Conservation (phyloP, 2,329 filamentous ascomycete genomes). For the Paraphaeosphaeria minitans region DNA sequence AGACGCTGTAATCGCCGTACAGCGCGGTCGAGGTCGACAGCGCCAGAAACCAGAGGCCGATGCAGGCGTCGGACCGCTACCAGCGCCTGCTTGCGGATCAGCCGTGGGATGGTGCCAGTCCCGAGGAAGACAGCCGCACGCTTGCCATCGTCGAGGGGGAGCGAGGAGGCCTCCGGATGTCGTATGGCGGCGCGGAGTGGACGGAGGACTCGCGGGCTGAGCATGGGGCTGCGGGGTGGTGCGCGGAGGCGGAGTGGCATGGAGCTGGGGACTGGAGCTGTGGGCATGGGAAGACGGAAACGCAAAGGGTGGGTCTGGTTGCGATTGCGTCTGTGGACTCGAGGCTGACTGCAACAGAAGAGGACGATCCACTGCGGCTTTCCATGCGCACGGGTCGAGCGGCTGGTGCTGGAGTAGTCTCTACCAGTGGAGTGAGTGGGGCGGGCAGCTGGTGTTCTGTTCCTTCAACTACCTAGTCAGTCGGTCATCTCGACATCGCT, state of each 20-base stretch:
- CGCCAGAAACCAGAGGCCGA: not conserved
- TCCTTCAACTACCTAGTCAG: not conserved
- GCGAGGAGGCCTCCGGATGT: slow-evolving; percentile 2
- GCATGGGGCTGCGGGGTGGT: slow-evolving; percentile 9
- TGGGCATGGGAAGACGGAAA: not conserved
- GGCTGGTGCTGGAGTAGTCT: not conserved
- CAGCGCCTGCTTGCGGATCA: slow-evolving; percentile 1
- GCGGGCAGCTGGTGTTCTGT: not conserved
- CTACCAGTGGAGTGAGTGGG: too few relatives aligned
- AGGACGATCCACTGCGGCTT: slow-evolving; percentile 6
- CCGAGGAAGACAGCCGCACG: not conserved
- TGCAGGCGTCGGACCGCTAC: slow-evolving; percentile 12
- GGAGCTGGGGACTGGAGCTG: slow-evolving; percentile 8
- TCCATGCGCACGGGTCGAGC: slow-evolving; percentile 6
- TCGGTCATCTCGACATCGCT: too few relatives aligned
- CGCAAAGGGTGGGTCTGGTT: not conserved
- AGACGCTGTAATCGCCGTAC: slow-evolving; percentile 9
- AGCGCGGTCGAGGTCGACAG: slow-evolving; percentile 4
- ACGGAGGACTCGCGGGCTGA: not conserved
- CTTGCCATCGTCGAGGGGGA: slow-evolving; percentile 2
- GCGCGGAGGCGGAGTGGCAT: slow-evolving; percentile 8
- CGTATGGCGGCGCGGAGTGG: slow-evolving; percentile 4
- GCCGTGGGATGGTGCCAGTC: not conserved
- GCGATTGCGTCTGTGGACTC: too few relatives aligned
- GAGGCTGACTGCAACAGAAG: slow-evolving; percentile 7